Evolutionary conservation across 2,329 filamentous ascomycete species (phyloP).

Genomic region (Penicillium sp.): DNA sequence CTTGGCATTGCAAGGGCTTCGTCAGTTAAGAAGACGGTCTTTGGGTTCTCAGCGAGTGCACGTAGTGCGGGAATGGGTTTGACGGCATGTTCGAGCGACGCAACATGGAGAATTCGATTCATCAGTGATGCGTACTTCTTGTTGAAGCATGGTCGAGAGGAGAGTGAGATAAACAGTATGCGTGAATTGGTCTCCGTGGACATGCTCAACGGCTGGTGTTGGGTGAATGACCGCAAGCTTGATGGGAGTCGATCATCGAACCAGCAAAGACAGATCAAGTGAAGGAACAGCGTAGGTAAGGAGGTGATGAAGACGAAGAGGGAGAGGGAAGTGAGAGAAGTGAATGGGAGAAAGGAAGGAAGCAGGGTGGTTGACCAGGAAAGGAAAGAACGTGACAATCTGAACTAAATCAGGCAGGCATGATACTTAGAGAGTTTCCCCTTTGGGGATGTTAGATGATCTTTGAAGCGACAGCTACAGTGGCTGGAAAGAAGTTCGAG

Average conservation of each 20-base stretch:
- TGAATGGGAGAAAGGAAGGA: not conserved
- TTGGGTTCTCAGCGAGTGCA: not conserved
- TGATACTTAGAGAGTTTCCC: too few relatives aligned
- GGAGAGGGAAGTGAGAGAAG: not conserved
- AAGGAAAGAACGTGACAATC: not conserved
- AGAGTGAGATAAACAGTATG: not conserved
- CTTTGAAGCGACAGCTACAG: too few relatives aligned
- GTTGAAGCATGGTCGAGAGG: not conserved
- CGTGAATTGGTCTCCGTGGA: not conserved
- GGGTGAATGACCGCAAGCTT: not conserved
- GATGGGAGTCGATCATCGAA: too few relatives aligned
- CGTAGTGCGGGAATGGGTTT: not conserved
- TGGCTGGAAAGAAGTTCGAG: too few relatives aligned
- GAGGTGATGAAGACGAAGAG: not conserved
- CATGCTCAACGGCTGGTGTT: not conserved
- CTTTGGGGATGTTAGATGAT: not conserved
- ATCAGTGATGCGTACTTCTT: not conserved
- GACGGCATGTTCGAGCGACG: not conserved
- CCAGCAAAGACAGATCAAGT: too few relatives aligned
- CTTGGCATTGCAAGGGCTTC: not conserved
- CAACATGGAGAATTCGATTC: not conserved
- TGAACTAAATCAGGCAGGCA: too few relatives aligned
- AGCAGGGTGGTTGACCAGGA: not conserved
- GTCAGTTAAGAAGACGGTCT: not conserved
- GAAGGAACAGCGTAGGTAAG: too few relatives aligned